Conservation (phyloP, 441 rosid genomes). For the Viola pubescens region DNA sequence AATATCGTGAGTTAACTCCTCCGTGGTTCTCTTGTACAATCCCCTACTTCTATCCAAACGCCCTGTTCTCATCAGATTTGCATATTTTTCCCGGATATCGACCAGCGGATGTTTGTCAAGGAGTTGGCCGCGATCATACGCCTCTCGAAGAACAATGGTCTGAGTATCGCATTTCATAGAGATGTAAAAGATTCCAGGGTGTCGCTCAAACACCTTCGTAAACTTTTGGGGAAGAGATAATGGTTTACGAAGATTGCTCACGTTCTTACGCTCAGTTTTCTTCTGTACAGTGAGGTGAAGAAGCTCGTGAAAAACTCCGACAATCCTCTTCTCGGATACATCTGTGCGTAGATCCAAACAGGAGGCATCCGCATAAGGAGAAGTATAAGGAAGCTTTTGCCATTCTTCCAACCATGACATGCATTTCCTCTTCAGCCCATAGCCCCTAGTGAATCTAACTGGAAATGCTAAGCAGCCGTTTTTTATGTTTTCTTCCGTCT, state of each 20-base stretch:
- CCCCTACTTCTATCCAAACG: conserved; percentile 60
- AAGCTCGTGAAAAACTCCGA: conserved; percentile 80
- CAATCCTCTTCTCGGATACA: conserved; percentile 76
- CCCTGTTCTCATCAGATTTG: conserved; percentile 47
- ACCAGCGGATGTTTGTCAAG: conserved; percentile 50
- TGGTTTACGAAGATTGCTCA: conserved; percentile 67
- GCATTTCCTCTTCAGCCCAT: conserved; percentile 71
- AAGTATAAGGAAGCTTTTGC: conserved; percentile 77
- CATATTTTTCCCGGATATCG: conserved; percentile 39
- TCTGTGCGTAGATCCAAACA: conserved; percentile 80
- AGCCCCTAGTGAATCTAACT: conserved; percentile 66
- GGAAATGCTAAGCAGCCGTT: conserved; percentile 45
- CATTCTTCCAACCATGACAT: conserved; percentile 79
- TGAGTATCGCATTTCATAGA: conserved; percentile 57
- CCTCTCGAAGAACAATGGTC: conserved; percentile 73
- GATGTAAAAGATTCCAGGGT: conserved; percentile 78
- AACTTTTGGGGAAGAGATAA: conserved; percentile 69
- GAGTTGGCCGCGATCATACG: conserved; percentile 44
- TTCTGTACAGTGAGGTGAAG: conserved; percentile 62
- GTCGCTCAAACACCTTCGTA: conserved; percentile 78
- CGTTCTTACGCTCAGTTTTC: conserved; percentile 62
- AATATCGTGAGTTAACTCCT: conserved; percentile 10
- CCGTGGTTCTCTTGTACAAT: conserved; percentile 25
- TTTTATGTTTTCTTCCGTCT: conserved; percentile 17
- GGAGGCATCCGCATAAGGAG: conserved; percentile 52